Conservation (phyloP, 305 asterid genomes). For the Fraxinus xanthoxyloides region DNA sequence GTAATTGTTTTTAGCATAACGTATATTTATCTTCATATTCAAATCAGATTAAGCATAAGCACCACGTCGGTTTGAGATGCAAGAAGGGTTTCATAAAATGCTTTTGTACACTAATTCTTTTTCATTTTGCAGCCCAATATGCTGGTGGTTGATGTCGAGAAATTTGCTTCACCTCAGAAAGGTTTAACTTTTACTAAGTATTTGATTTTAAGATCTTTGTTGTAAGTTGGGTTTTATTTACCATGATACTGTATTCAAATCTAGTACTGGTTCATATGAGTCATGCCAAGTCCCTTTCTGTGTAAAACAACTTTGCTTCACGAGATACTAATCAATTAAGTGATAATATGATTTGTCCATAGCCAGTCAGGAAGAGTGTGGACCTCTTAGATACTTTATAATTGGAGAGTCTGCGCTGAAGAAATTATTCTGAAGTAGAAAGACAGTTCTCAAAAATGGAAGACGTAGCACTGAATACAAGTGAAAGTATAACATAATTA, state of each 20-base stretch:
- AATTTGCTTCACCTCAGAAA: constrained; percentile 71
- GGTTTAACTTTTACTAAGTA: constrained; percentile 37
- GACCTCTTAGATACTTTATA: background rate
- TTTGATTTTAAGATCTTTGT: constrained; percentile 1
- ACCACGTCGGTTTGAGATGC: background rate
- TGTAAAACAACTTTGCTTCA: background rate
- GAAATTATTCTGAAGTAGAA: background rate
- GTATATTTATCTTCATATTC: background rate
- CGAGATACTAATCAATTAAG: background rate
- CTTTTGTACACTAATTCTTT: constrained; percentile 18
- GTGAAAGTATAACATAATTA: background rate
- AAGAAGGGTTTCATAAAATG: background rate
- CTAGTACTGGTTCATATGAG: background rate
- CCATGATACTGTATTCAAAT: background rate
- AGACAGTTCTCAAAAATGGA: background rate
- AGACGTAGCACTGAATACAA: background rate
- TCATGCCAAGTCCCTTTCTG: background rate
- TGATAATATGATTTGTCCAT: background rate
- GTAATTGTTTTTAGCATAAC: background rate
- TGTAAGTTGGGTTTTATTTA: constrained; percentile 7
- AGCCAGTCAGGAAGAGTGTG: background rate
- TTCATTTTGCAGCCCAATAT: constrained; percentile 83
- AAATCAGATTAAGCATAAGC: background rate
- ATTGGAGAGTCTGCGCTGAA: background rate
- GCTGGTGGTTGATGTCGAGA: constrained; percentile 95